These are phyloP conservation scores for Ceratocystis cubensis DNA, from an alignment of 2,329 filamentous ascomycete species.

Conservation along the genomic window DNA sequence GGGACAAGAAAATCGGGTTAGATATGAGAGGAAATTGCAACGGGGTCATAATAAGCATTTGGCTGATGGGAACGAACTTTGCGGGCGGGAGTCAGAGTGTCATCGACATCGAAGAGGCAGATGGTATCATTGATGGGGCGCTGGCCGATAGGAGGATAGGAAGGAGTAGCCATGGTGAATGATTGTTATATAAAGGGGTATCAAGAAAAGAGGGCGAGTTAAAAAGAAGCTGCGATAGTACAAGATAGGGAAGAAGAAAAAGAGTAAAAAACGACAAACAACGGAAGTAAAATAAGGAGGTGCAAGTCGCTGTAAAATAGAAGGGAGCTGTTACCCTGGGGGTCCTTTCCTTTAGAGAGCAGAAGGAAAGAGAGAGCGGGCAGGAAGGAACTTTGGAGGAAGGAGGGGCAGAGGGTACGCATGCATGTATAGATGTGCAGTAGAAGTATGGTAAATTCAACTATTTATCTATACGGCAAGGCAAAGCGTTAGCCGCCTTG, in stretches of 20 bases:
- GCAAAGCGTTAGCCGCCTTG: background rate
- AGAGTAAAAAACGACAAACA: background rate
- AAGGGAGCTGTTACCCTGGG: slow-evolving; percentile 1
- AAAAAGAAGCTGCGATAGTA: slow-evolving; percentile 2
- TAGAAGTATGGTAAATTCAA: background rate
- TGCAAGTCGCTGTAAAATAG: background rate
- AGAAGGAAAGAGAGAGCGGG: background rate
- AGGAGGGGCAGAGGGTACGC: background rate
- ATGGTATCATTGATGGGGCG: slow-evolving; percentile 88
- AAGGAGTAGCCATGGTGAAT: slow-evolving; percentile 31
- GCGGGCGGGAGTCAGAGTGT: slow-evolving; percentile 73
- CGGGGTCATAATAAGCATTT: background rate
- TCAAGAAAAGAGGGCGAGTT: slow-evolving; percentile 12
- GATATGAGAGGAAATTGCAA: background rate
- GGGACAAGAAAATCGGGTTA: slow-evolving; percentile 12
- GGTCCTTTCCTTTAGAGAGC: background rate
- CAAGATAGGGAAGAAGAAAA: slow-evolving; percentile 5
- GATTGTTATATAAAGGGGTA: slow-evolving; percentile 13
- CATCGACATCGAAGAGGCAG: slow-evolving; percentile 92
- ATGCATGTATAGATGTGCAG: background rate
- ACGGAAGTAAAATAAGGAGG: slow-evolving; percentile 16
- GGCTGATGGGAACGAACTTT: slow-evolving; percentile 40
- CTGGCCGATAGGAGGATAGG: slow-evolving; percentile 63
- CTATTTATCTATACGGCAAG: background rate
- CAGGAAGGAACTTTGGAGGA: background rate